A percentile compares a stretch with the other conserved stretches of the same genome.
These are phyloP conservation scores for Colletotrichum spaethianum DNA, from an alignment of 2,329 filamentous ascomycete genomes.

Conservation along the genomic window DNA sequence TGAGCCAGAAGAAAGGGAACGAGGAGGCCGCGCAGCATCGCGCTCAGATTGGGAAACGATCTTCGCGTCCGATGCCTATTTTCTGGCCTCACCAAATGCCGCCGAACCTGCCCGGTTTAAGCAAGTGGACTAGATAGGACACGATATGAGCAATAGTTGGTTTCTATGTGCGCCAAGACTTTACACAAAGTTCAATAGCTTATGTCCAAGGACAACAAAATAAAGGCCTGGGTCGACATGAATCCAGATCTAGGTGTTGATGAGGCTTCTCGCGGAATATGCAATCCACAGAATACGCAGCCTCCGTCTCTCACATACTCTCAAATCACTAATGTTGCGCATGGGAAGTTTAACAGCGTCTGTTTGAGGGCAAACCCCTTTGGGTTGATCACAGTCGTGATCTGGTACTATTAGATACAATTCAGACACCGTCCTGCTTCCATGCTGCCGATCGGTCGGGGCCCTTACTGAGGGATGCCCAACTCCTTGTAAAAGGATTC, in stretches of 20 bases:
- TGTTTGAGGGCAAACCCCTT: background rate
- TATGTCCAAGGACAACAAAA: too few species aligned
- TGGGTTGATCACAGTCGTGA: conserved; percentile 5
- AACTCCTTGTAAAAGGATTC: conserved; percentile 87
- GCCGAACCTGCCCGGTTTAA: too few species aligned
- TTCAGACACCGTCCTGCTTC: conserved; percentile 7
- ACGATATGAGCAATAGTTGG: too few species aligned
- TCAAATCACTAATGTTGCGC: background rate
- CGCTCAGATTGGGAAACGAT: background rate
- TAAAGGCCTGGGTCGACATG: too few species aligned
- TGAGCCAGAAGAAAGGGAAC: background rate
- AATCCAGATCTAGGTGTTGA: background rate
- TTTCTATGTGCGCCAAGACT: too few species aligned
- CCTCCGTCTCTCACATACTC: background rate
- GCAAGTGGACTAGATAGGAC: too few species aligned
- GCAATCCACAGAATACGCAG: background rate
- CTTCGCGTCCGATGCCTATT: too few species aligned
- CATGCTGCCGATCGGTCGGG: background rate
- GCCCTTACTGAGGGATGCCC: conserved; percentile 57
- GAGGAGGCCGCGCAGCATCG: background rate
- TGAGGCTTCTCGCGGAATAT: background rate
- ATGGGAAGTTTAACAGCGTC: background rate
- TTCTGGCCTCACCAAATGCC: too few species aligned
- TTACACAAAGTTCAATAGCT: too few species aligned
- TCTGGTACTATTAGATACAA: conserved; percentile 17